Conservation (phyloP, 345 rosid species). For the Alliaria petiolata region DNA sequence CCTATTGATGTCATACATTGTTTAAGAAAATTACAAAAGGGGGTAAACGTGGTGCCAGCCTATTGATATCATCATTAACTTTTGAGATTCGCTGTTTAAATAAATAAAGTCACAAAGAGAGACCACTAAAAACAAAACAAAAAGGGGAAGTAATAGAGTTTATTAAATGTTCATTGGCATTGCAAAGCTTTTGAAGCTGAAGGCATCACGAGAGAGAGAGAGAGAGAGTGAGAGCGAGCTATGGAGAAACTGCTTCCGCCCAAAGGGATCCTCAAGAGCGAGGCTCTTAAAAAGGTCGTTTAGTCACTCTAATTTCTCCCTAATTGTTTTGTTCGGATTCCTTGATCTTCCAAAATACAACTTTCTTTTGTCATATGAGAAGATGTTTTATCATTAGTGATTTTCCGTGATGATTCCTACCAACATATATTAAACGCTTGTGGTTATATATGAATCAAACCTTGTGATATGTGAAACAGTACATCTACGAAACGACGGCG, state of each 20-base stretch:
- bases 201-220: not conserved
- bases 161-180: not conserved
- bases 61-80: too few species aligned
- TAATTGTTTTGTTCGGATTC: not conserved
- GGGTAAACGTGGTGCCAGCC: not conserved
- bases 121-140: too few species aligned
- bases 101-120: not conserved
- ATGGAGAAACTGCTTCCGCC: conserved; percentile 17
- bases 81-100: not conserved
- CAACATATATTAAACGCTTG: not conserved
- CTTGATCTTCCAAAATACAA: not conserved
- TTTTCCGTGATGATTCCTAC: not conserved
- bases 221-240: not conserved
- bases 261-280: conserved; percentile 33
- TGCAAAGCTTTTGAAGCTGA: conserved; percentile 11
- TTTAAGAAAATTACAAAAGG: too few species aligned
- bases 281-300: conserved; percentile 24
- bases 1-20: not conserved
- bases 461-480: conserved; percentile 17
- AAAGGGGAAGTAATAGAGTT: not conserved
- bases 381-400: not conserved
- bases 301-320: not conserved
- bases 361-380: not conserved
- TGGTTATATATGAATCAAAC: not conserved
- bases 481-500: conserved; percentile 28